These are phyloP conservation scores for Ceratobasidium sp. DNA, from an alignment of 1,284 basidiomycete genomes.

Conservation along the genomic window DNA sequence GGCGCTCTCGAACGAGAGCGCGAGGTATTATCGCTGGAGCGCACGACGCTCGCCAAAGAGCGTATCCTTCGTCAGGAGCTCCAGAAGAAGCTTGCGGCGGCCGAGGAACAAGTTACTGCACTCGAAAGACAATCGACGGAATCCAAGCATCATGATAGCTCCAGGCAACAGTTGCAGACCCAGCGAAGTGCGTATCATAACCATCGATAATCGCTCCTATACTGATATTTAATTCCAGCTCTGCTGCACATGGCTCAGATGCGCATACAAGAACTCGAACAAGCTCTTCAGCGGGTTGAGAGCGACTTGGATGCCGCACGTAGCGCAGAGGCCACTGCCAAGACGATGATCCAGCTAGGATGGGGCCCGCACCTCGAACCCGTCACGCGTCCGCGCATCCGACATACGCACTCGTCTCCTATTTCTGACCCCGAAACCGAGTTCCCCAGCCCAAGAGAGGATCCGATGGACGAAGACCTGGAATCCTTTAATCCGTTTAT, in stretches of 20 bases:
- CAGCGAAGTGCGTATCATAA: conserved; percentile 18
- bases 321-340: conserved; percentile 35
- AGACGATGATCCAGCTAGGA: conserved; percentile 33
- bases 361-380: conserved; percentile 6
- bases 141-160: neutral
- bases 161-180: conserved; percentile 28
- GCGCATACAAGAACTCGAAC: conserved; percentile 36
- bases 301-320: conserved; percentile 17
- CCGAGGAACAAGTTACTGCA: neutral
- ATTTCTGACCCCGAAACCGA: conserved; percentile 1
- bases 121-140: conserved; percentile 6
- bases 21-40: too few species aligned
- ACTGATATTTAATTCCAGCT: conserved; percentile 9
- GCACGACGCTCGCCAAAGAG: conserved; percentile 10
- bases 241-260: conserved; percentile 26
- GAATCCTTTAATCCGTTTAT: conserved; percentile 12
- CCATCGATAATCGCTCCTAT: neutral
- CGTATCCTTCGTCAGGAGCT: conserved; percentile 13
- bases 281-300: conserved; percentile 27
- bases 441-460: neutral
- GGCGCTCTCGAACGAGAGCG: neutral
- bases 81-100: neutral
- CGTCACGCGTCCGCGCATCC: neutral
- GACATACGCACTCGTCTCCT: neutral
- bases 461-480: neutral